phyloP scores from a whole-genome alignment of 176 grass and related monocot genomes.

The Bonia amplexicaulis region DNA sequence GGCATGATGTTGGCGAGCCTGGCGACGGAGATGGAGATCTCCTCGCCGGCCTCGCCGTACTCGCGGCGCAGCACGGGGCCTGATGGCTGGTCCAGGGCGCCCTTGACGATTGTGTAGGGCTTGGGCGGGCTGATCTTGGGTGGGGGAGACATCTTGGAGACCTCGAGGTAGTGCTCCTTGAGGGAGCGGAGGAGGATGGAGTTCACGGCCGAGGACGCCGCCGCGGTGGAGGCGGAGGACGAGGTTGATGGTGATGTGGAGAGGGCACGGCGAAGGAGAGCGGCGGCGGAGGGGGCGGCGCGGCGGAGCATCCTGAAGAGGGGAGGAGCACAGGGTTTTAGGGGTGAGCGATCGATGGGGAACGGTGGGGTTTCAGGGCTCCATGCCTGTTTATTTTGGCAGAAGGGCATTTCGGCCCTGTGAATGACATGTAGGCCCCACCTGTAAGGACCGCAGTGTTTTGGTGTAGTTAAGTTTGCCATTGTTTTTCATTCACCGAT shows the following conservation, averaged over 20 bases:
- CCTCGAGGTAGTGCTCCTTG: slow-evolving; percentile 87
- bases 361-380: no score
- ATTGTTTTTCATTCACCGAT: no score
- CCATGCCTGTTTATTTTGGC: neutral
- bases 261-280: neutral
- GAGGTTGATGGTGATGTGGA: slow-evolving; percentile 18
- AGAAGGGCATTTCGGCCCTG: neutral
- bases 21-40: slow-evolving; percentile 85
- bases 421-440: neutral
- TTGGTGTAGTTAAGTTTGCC: no score
- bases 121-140: slow-evolving; percentile 69
- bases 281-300: slow-evolving; percentile 31
- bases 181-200: slow-evolving; percentile 85
- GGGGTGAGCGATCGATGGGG: no score
- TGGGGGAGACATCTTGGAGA: slow-evolving; percentile 82
- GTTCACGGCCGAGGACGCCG: slow-evolving; percentile 47
- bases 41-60: slow-evolving; percentile 62
- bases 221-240: neutral
- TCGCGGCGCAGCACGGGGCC: slow-evolving; percentile 59
- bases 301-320: slow-evolving; percentile 41
- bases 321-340: neutral
- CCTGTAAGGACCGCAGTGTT: no score
- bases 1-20: slow-evolving; percentile 77
- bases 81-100: slow-evolving; percentile 56
- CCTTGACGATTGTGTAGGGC: slow-evolving; percentile 74